Conservation (phyloP, 2,329 filamentous ascomycete genomes). For the Phyllosticta capitalensis region DNA sequence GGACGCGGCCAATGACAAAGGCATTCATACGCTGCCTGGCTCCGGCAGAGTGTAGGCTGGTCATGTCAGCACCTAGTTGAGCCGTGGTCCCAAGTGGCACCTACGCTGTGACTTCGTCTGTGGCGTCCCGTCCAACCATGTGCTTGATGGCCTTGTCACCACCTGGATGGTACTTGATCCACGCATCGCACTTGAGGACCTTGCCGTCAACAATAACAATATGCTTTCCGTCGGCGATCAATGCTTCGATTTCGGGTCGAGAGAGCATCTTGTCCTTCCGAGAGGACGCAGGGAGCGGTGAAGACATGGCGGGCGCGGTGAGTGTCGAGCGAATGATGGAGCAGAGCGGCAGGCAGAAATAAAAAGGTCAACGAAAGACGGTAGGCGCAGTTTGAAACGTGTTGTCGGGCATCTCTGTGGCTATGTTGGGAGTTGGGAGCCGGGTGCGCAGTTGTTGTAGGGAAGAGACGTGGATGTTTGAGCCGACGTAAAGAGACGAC, state of each 20-base stretch:
- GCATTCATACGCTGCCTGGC: conserved; percentile 66
- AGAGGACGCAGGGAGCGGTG: conserved; percentile 14
- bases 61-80: conserved; percentile 9
- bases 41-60: conserved; percentile 71
- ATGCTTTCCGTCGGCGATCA: conserved; percentile 72
- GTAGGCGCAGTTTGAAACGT: conserved; percentile 19
- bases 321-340: background rate
- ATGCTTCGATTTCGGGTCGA: conserved; percentile 60
- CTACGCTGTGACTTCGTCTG: conserved; percentile 86
- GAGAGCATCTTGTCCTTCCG: conserved; percentile 44
- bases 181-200: conserved; percentile 81
- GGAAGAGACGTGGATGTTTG: background rate
- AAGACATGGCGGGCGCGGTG: conserved; percentile 18
- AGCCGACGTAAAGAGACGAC: background rate
- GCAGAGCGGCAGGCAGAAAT: conserved; percentile 8
- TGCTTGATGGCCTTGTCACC: conserved; percentile 85
- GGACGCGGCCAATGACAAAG: conserved; percentile 74
- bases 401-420: background rate
- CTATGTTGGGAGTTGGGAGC: background rate
- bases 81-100: conserved; percentile 24
- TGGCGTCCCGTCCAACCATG: conserved; percentile 89
- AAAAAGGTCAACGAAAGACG: conserved; percentile 16
- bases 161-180: conserved; percentile 83
- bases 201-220: conserved; percentile 73
- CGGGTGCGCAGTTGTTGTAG: background rate